A percentile compares a stretch with the other conserved stretches of the same genome.
These are phyloP conservation scores for Microbotryum intermedium DNA, from an alignment of 1,284 basidiomycete genomes.

Conservation along the genomic window DNA sequence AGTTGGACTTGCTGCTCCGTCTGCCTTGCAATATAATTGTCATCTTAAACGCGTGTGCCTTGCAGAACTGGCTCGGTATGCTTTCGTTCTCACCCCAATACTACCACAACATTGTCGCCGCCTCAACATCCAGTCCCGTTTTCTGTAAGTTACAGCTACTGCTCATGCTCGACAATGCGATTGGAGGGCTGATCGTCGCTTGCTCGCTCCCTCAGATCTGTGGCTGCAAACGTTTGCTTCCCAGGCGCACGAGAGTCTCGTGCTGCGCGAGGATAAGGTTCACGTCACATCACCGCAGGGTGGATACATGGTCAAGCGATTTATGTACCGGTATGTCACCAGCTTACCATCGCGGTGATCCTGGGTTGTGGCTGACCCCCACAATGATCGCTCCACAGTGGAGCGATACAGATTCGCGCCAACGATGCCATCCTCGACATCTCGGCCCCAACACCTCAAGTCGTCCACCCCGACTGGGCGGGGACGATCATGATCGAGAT, in stretches of 20 bases:
- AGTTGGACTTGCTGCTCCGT: neutral
- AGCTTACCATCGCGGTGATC: slow-evolving; percentile 11
- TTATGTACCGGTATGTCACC: slow-evolving; percentile 40
- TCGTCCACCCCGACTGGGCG: slow-evolving; percentile 31
- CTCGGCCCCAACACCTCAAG: slow-evolving; percentile 25
- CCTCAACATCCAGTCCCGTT: slow-evolving; percentile 31
- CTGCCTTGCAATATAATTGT: neutral
- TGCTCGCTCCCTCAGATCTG: slow-evolving; percentile 14
- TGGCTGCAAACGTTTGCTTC: slow-evolving; percentile 36
- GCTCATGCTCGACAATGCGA: neutral
- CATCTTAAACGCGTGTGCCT: neutral
- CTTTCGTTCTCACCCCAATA: slow-evolving; percentile 39
- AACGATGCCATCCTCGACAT: slow-evolving; percentile 12
- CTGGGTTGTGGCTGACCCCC: no score
- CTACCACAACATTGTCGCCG: slow-evolving; percentile 41
- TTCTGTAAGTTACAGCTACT: slow-evolving; percentile 12
- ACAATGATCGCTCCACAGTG: neutral
- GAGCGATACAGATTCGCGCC: slow-evolving; percentile 2
- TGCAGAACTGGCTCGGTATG: slow-evolving; percentile 37
- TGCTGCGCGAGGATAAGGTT: slow-evolving; percentile 40
- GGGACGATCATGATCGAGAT: slow-evolving; percentile 32
- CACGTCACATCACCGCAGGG: slow-evolving; percentile 38
- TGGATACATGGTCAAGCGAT: slow-evolving; percentile 39
- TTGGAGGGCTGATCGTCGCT: neutral
- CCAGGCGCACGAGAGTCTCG: slow-evolving; percentile 37